These are phyloP conservation scores for Penicillium fuscoglaucum DNA, from an alignment of 2,329 filamentous ascomycete genomes.

Conservation along the genomic window DNA sequence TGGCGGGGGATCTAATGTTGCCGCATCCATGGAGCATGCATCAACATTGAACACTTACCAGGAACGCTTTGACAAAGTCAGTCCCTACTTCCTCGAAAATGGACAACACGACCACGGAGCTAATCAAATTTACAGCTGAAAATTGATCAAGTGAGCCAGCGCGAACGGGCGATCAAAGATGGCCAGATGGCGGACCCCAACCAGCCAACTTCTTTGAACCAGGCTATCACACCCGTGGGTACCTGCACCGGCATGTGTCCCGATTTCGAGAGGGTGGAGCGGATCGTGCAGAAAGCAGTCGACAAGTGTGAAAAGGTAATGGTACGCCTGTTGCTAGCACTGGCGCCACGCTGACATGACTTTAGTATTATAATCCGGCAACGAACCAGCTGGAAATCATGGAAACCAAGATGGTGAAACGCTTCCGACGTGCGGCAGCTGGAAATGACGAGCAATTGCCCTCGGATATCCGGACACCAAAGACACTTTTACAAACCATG, in stretches of 20 bases:
- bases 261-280: slow-evolving; percentile 62
- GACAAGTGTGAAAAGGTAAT: slow-evolving; percentile 60
- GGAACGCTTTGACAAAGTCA: slow-evolving; percentile 41
- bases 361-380: slow-evolving; percentile 38
- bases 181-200: slow-evolving; percentile 61
- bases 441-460: slow-evolving; percentile 64
- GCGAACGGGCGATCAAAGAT: slow-evolving; percentile 52
- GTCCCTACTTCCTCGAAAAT: slow-evolving; percentile 8
- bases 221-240: slow-evolving; percentile 63
- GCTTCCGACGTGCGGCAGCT: slow-evolving; percentile 62
- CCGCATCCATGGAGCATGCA: slow-evolving; percentile 26
- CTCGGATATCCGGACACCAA: slow-evolving; percentile 62
- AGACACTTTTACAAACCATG: slow-evolving; percentile 47
- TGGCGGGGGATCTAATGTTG: slow-evolving; percentile 8
- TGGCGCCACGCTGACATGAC: not conserved
- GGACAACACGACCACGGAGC: not conserved
- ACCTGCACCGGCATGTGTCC: slow-evolving; percentile 66
- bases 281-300: slow-evolving; percentile 63
- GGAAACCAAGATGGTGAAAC: slow-evolving; percentile 60
- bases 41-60: slow-evolving; percentile 30
- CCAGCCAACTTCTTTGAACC: slow-evolving; percentile 58
- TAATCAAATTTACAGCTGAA: slow-evolving; percentile 44
- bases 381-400: slow-evolving; percentile 36
- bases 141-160: slow-evolving; percentile 51
- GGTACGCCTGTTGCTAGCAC: not conserved